Evolutionary conservation across 805 yeast species (phyloP), one percentile per base, ranked within the genome.

Genomic region (Metschnikowia matae): DNA sequence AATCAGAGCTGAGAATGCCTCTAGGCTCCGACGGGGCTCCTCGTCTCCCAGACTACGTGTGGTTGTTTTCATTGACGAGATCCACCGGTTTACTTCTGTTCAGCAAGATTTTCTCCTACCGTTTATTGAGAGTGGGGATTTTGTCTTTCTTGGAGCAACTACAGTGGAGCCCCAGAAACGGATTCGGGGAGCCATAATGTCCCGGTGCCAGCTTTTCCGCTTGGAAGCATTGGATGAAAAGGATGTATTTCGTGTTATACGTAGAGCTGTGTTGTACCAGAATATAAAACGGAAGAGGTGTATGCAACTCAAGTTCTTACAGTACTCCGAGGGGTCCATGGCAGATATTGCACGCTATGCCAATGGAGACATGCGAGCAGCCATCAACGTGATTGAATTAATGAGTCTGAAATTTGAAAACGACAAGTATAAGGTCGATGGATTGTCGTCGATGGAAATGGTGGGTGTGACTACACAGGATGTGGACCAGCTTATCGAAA

Each of bases 61-160:
- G 14, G 83, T 89, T 8, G 71, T 94, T 11, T 94, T 94, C 61
- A 81, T 91, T 47, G 99, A 94, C 68, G 99, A 94, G 63, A 86
- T 94, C 36, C 99, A 94, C 63, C 70, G 99, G 32, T 90, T 89
- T 64, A 83, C 83, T 56, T 85, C 86, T 53, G 74, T 83, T 0
- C 99, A 94, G 62, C 99, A 94, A 65, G 98, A 94, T 65, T 78
- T 84, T 43, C 79, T 95, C 43, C 70, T 94, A 37, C 94, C 96
- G 0, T 83, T 81, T 54, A 85, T 92, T 1, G 99, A 94, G 64
- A 72, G 80, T 29, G 98, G 98, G 2, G 82, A 82, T 48, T 81
- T 91, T 40, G 81, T 83, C 1, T 74, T 94, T 40, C 82, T 92
- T 46, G 99, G 99, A 4, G 97, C 98, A n/a, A 94, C 99, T 0